Base-by-base conservation (phyloP, 73 alveolate species). In the Breviolum minutum region DNA sequence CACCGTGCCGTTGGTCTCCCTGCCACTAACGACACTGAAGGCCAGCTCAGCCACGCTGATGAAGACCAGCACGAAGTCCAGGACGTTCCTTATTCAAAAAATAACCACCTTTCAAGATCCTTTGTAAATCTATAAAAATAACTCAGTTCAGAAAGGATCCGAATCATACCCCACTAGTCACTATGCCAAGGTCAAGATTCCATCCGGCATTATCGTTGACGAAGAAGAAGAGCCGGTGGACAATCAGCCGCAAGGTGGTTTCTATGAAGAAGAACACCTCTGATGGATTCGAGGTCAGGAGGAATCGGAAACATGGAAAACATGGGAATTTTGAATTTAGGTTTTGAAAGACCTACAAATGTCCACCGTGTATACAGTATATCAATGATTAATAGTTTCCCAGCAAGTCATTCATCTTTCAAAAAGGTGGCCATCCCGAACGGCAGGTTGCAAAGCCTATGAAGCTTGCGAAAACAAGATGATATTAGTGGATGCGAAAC, bases 141-240 rank as follows among this genome's bases (percentile, higher is more conserved):
- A 20, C 7, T 17, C 27, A 24, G 20, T 40, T 40, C 54, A 40
- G 54, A 40, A 40, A 40, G 54, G 54, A 3, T n/a, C n/a, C n/a
- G n/a, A n/a, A n/a, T n/a, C n/a, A n/a, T n/a, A n/a, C n/a, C 54
- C 54, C 54, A 40, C 54, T 40, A 40, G 54, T 40, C 3, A 3
- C 54, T 2, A 40, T 40, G 54, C 54, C 54, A 40, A 40, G 54
- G 74, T 7, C 91, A 48, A 74, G 97, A 6, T 22, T 26, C 97
- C 97, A 92, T 63, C 85, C 86, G 8, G 97, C 97, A 74, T 92
- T 92, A 79, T 92, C 88, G n/a, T 92, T 92, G 79, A 74, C 66
- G 27, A 92, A 92, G 68, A 92, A 92, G 89, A 70, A 92, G 54
- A 74, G 40, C 62, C 97, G 88, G 40, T 92, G 97, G 60, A 92